Evolutionary conservation across 371 early-diverging fungal species (phyloP).

Genomic region (Syncephalastrum sp.): DNA sequence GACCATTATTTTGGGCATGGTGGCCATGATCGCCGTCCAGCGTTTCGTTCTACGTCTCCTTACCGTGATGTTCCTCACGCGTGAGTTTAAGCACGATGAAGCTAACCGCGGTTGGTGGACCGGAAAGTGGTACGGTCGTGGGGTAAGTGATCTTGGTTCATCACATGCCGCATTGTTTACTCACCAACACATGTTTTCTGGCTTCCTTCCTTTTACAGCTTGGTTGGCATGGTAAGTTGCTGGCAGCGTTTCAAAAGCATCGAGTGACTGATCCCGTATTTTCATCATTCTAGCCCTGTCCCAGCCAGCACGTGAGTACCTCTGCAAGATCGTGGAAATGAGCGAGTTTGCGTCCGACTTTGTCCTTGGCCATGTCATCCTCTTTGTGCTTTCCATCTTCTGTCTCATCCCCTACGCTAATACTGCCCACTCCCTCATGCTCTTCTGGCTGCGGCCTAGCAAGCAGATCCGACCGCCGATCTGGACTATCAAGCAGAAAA

Average conservation of each 20-base stretch:
- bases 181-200: not conserved
- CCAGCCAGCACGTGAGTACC: slow-evolving; percentile 76
- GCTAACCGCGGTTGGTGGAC: slow-evolving; percentile 91
- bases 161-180: not conserved
- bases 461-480: slow-evolving; percentile 81
- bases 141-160: slow-evolving; percentile 53
- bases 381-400: slow-evolving; percentile 70
- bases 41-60: slow-evolving; percentile 69
- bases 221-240: slow-evolving; percentile 44
- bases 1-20: slow-evolving; percentile 66
- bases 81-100: slow-evolving; percentile 82
- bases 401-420: slow-evolving; percentile 76
- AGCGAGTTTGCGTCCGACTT: slow-evolving; percentile 82
- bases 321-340: slow-evolving; percentile 88
- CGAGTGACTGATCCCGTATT: not conserved
- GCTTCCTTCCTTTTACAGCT: slow-evolving; percentile 21
- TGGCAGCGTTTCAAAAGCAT: not conserved
- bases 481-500: slow-evolving; percentile 64
- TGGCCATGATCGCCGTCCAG: slow-evolving; percentile 66
- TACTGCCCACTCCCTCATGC: slow-evolving; percentile 79
- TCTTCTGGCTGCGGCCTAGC: slow-evolving; percentile 83
- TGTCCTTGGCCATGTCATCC: slow-evolving; percentile 69
- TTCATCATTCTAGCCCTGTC: slow-evolving; percentile 51
- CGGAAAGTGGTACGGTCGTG: slow-evolving; percentile 82
- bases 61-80: slow-evolving; percentile 70